Conservation (phyloP, 495 filamentous ascomycete genomes). For the Neurospora pannonica region DNA sequence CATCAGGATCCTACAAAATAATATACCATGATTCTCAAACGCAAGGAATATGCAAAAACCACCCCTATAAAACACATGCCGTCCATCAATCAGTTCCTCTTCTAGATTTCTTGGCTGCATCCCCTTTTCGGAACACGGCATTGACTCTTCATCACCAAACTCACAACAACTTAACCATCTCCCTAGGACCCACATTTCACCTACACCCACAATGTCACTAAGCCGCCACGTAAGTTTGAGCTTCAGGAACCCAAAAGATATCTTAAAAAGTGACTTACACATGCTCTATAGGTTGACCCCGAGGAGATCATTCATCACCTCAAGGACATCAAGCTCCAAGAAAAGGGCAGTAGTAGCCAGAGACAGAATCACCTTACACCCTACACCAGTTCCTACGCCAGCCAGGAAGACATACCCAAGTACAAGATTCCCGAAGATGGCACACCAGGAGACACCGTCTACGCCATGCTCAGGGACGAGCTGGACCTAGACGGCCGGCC, state of each 20-base stretch:
- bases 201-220: background rate
- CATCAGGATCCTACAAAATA: background rate
- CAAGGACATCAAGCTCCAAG: conserved; percentile 32
- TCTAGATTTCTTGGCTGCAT: background rate
- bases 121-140: background rate
- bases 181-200: background rate
- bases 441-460: conserved; percentile 52
- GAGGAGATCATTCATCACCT: conserved; percentile 51
- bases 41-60: background rate
- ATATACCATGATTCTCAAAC: background rate
- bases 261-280: too few species aligned
- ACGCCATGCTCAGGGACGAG: conserved; percentile 65
- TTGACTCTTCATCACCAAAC: background rate
- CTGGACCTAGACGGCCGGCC: conserved; percentile 65
- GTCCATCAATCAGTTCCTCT: background rate
- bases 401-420: conserved; percentile 54
- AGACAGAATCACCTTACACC: conserved; percentile 43
- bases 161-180: background rate
- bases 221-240: background rate
- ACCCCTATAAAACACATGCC: background rate
- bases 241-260: too few species aligned
- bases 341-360: conserved; percentile 12
- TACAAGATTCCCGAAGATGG: conserved; percentile 55
- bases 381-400: conserved; percentile 55
- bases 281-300: conserved; percentile 36